Percentiles rank a stretch among this genome's conserved stretches.
phyloP scores from a whole-genome alignment of 2,329 filamentous ascomycete species.

The Corynespora cassiicola region DNA sequence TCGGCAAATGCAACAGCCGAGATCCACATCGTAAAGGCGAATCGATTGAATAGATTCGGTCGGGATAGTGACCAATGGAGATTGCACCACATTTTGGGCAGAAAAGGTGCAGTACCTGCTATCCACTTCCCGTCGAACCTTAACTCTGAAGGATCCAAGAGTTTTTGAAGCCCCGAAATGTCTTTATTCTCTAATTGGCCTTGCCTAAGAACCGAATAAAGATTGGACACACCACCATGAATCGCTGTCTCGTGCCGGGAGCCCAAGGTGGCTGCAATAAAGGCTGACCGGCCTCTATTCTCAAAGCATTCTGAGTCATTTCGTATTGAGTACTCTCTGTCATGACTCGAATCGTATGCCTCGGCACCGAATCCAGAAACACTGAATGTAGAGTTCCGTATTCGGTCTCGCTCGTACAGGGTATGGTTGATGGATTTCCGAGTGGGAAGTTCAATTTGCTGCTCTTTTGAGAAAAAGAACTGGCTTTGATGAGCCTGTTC shows the following conservation, averaged over 20 bases:
- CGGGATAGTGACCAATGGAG: conserved; percentile 21
- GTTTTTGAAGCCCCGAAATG: conserved; percentile 5
- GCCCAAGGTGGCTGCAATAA: conserved; percentile 20
- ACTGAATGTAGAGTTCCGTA: conserved; percentile 36
- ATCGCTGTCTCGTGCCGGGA: conserved; percentile 18
- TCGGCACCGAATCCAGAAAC: conserved; percentile 42
- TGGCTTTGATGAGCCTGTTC: conserved; percentile 20
- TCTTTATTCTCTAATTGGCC: conserved; percentile 7
- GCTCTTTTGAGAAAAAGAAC: conserved; percentile 18
- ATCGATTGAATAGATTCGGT: conserved; percentile 14
- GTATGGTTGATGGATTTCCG: conserved; percentile 12
- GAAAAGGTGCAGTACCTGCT: conserved; percentile 3
- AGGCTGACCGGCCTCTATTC: conserved; percentile 19
- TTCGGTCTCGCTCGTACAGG: conserved; percentile 34
- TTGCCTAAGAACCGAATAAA: too few relatives aligned
- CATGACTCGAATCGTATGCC: too few relatives aligned
- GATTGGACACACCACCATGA: too few relatives aligned
- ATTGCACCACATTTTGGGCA: conserved; percentile 27
- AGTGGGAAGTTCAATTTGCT: conserved; percentile 6
- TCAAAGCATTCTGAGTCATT: too few relatives aligned
- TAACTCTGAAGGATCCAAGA: too few relatives aligned
- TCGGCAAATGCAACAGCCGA: conserved; percentile 30
- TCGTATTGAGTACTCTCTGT: too few relatives aligned
- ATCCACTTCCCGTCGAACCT: conserved; percentile 34
- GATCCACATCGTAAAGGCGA: conserved; percentile 30